phyloP scores from a whole-genome alignment of 2,329 filamentous ascomycete species.

The Akanthomyces uredinophilus region DNA sequence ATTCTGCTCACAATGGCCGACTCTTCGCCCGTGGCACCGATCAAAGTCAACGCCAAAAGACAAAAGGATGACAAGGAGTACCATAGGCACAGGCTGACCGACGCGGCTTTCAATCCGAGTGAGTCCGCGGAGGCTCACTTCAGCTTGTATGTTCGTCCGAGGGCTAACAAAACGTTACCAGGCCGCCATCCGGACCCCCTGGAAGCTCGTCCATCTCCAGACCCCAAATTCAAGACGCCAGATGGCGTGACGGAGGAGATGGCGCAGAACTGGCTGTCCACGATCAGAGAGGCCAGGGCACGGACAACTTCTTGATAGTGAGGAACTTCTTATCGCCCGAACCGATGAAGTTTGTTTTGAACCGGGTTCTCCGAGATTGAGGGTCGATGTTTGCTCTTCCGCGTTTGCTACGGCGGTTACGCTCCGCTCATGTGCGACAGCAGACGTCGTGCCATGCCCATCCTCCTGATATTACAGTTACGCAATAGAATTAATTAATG shows the following conservation, averaged over 20 bases:
- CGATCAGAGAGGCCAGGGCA: conserved; percentile 22
- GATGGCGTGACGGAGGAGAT: conserved; percentile 35
- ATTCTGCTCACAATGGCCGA: not conserved
- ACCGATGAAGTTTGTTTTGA: not conserved
- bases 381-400: not conserved
- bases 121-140: conserved; percentile 17
- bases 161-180: conserved; percentile 23
- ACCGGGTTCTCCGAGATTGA: not conserved
- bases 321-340: not conserved
- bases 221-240: conserved; percentile 29
- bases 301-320: not conserved
- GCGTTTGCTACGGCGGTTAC: too few relatives aligned
- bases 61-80: conserved; percentile 40
- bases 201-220: conserved; percentile 29
- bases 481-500: not conserved
- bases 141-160: too few relatives aligned
- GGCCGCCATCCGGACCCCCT: conserved; percentile 43
- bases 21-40: conserved; percentile 17
- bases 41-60: conserved; percentile 30
- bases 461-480: not conserved
- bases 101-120: conserved; percentile 45
- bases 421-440: not conserved
- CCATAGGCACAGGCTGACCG: conserved; percentile 34
- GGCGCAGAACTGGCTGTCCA: conserved; percentile 35
- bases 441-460: not conserved